Evolutionary conservation across 202 grass and related monocot species (phyloP).

Genomic region (Setaria italica): DNA sequence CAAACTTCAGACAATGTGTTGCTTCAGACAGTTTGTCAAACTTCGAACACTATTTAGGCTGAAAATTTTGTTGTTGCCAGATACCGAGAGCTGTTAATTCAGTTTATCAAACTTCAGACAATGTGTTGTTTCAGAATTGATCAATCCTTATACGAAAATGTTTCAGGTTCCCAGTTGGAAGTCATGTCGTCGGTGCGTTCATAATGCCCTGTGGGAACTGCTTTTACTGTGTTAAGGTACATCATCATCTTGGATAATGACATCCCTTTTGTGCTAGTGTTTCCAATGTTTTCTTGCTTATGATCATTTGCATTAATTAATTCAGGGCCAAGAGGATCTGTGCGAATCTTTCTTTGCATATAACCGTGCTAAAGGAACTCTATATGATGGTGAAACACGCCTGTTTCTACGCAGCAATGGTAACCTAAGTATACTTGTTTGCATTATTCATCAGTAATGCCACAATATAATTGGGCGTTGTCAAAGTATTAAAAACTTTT

Average conservation of each 20-base stretch:
- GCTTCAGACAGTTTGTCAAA: no score
- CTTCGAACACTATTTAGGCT: neutral
- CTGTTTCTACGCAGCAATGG: constrained; percentile 80
- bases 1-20: neutral
- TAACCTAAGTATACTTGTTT: constrained; percentile 42
- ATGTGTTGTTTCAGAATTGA: constrained; percentile 23
- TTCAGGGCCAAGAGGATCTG: constrained; percentile 96
- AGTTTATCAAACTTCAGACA: neutral
- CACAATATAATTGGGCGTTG: neutral
- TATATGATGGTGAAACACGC: constrained; percentile 95
- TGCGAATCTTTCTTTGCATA: constrained; percentile 93
- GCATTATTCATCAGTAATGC: constrained; percentile 20
- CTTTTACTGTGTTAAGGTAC: constrained; percentile 95
- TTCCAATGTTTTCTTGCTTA: constrained; percentile 4
- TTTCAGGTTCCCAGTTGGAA: constrained; percentile 88
- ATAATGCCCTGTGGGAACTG: constrained; percentile 99
- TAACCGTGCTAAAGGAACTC: constrained; percentile 95
- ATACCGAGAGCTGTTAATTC: neutral
- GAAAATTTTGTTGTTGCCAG: neutral
- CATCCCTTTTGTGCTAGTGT: constrained; percentile 18
- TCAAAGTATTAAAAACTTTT: neutral
- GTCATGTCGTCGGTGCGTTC: constrained; percentile 93
- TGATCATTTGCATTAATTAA: constrained; percentile 11
- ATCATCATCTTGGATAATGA: neutral
- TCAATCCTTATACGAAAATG: neutral